Conservation (phyloP, 1,284 basidiomycete genomes). For the Porogramme epimiltina region DNA sequence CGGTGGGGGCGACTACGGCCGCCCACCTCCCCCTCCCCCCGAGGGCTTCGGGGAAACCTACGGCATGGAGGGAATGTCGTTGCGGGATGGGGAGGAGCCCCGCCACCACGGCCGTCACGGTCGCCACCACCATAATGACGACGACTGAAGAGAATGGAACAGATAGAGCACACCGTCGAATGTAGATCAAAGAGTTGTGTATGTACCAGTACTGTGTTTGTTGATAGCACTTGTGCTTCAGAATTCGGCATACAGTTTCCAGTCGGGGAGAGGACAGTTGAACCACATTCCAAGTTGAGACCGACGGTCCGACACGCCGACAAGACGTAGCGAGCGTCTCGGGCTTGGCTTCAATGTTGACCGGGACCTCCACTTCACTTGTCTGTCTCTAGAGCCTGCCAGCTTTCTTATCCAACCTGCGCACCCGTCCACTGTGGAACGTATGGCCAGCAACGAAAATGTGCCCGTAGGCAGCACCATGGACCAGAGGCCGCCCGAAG, state of each 20-base stretch:
- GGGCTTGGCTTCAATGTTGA: no score
- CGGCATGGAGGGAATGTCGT: constrained; percentile 28
- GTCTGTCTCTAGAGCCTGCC: no score
- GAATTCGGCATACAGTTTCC: no score
- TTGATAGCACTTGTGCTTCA: background rate
- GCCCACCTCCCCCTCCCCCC: no score
- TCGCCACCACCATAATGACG: constrained; percentile 14
- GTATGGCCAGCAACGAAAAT: constrained; percentile 3
- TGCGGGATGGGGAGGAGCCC: constrained; percentile 14
- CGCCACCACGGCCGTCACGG: constrained; percentile 18
- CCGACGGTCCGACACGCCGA: no score
- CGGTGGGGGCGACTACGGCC: constrained; percentile 3
- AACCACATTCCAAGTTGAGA: no score
- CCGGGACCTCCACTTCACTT: no score
- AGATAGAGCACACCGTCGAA: constrained; percentile 2
- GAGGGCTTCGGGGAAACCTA: constrained; percentile 25
- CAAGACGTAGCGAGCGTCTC: no score
- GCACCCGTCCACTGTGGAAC: background rate
- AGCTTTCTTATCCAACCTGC: no score
- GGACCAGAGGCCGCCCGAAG: constrained; percentile 9
- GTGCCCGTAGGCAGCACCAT: background rate
- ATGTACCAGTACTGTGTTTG: no score
- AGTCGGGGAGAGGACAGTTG: no score
- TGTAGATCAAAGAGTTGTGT: no score
- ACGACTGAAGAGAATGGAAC: constrained; percentile 1